Evolutionary conservation across 2,329 filamentous ascomycete genomes (phyloP).

Genomic region (Celoporthe dispersa): DNA sequence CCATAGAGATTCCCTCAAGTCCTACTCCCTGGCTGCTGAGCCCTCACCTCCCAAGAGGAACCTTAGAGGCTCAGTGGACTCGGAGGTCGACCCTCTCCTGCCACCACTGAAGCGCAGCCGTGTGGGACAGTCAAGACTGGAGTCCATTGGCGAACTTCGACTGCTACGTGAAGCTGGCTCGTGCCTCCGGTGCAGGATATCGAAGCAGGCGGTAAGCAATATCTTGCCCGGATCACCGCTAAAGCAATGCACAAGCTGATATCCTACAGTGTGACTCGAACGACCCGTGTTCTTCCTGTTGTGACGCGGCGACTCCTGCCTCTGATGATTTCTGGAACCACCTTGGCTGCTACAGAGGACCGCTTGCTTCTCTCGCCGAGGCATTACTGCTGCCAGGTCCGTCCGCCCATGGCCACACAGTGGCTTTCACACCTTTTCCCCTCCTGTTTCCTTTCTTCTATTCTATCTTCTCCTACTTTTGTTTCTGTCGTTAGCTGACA

Average conservation of each 20-base stretch:
- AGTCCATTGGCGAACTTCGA: conserved; percentile 61
- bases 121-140: conserved; percentile 55
- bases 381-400: conserved; percentile 54
- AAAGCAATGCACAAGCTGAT: conserved; percentile 22
- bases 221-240: conserved; percentile 27
- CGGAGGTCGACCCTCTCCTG: conserved; percentile 55
- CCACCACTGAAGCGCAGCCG: conserved; percentile 60
- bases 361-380: conserved; percentile 52
- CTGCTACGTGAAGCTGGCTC: conserved; percentile 52
- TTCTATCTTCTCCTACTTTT: neutral
- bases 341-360: conserved; percentile 57
- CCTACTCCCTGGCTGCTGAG: conserved; percentile 48
- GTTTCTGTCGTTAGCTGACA: conserved; percentile 19
- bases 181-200: conserved; percentile 56
- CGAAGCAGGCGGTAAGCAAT: conserved; percentile 50
- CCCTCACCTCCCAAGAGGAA: conserved; percentile 37
- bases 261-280: conserved; percentile 54
- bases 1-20: conserved; percentile 46
- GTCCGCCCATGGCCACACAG: conserved; percentile 21
- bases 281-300: conserved; percentile 54
- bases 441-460: too few relatives aligned
- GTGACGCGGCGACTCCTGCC: conserved; percentile 42
- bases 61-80: conserved; percentile 48
- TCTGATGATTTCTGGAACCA: conserved; percentile 51
- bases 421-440: neutral